Evolutionary conservation across 306 rosid species (phyloP), one percentile per base, ranked within the genome.

Genomic region (Phaseolus lunatus): DNA sequence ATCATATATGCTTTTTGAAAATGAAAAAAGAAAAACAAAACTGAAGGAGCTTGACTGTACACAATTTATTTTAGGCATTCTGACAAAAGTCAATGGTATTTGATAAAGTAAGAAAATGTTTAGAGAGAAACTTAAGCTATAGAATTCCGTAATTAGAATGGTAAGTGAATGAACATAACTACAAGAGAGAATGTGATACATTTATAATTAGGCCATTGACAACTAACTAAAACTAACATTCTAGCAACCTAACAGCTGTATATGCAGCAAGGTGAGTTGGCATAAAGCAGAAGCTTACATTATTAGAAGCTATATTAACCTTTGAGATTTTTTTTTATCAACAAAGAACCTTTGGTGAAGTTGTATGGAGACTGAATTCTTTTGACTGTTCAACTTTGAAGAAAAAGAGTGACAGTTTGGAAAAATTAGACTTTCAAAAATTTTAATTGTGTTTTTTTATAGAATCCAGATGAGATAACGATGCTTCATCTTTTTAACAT

Each of bases 51-150:
- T 70, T 23, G 6, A 29, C 12, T 29, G 43, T 7, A 29, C 2
- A 59, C 5, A 0, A 61, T 7, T 61, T 61, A 24, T 27, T 61
- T 59, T 61, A 61, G 27, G 48, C 69, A 63, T 9, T 33, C 5
- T 62, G 4, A 18, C 47, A 33, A 31, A 29, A 35, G n/a, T 3
- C 47, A 33, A 9, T 7, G 69, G 26, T 18, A n/a, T 33, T 44
- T 16, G 12, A 33, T 24, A 10, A 61, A 33, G 68, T 62, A 31
- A 64, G 49, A 64, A 64, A 35, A 35, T 64, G 29, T 64, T 33
- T 9, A 63, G 49, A 19, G 47, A 62, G 68, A 64, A 33, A 37
- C 26, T 35, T 26, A 63, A 63, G 69, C 26, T 63, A 16, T 18
- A 31, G 7, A 63, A 18, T 63, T 63, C 14, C 9, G 16, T 35